These are phyloP conservation scores for Ehretia macrophylla DNA, from an alignment of 257 asterid genomes.

Conservation along the genomic window DNA sequence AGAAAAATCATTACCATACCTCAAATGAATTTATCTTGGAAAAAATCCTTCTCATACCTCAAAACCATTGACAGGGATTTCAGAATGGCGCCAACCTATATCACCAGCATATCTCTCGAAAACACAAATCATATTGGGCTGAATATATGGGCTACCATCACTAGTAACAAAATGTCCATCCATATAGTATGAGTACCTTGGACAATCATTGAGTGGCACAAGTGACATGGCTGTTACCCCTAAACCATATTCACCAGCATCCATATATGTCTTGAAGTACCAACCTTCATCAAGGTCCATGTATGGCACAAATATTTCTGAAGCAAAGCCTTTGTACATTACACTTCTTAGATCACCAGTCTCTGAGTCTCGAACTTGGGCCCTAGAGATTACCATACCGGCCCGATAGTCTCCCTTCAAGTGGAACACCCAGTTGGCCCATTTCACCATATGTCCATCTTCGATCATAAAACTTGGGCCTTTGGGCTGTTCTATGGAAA, in stretches of 20 bases:
- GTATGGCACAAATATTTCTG: conserved; percentile 78
- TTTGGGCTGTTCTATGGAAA: conserved; percentile 62
- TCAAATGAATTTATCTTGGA: neutral
- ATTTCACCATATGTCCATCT: conserved; percentile 52
- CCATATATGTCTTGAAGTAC: conserved; percentile 84
- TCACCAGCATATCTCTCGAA: conserved; percentile 75
- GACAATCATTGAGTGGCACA: conserved; percentile 78
- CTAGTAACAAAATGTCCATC: conserved; percentile 64
- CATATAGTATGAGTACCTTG: conserved; percentile 55
- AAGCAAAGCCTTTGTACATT: conserved; percentile 75
- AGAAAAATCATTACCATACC: no score
- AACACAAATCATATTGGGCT: conserved; percentile 53
- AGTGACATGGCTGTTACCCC: conserved; percentile 62
- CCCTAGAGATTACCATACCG: conserved; percentile 63
- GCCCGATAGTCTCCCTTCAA: conserved; percentile 72
- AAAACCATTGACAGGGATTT: conserved; percentile 35
- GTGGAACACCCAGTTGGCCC: conserved; percentile 90
- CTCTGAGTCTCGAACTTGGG: conserved; percentile 47
- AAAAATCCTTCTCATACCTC: conserved; percentile 22
- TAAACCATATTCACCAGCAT: conserved; percentile 78
- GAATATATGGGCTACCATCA: conserved; percentile 62
- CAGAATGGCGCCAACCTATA: conserved; percentile 74
- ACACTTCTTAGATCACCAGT: conserved; percentile 52
- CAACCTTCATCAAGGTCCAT: conserved; percentile 79
- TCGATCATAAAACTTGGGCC: conserved; percentile 64